Base-by-base conservation (phyloP, 176 grass and related monocot genomes). In the Themeda triandra region DNA sequence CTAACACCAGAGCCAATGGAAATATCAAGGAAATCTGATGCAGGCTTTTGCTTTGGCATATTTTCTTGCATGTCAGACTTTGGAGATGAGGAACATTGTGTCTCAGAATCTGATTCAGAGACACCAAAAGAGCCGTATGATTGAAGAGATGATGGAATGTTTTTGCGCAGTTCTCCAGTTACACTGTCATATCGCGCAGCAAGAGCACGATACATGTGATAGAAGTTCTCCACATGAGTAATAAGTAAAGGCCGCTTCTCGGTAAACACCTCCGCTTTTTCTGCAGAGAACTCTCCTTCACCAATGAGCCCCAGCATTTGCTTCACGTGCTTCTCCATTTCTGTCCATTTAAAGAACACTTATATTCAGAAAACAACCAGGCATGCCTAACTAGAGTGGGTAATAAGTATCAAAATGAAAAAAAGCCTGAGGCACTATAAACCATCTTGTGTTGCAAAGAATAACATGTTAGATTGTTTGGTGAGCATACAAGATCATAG, bases 261-360 rank as follows among this genome's bases (percentile, higher is more conserved):
- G 35, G 88, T 84, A 75, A 89, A 91, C 75, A 71, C 79, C 69
- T 92, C 93, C 37, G 91, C 91, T 39, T 94, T 98, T 84, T 95
- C 91, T 71, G 86, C 85, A 92, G 91, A 90, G 12, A 85, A 92
- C 75, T 92, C 96, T 7, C 83, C 91, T 77, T 89, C 93, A 75
- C 90, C 86, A 42, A 95, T 87, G 36, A 92, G 62, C 68, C 56
- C 84, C 73, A 98, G 46, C 86, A 89, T 92, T 74, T 98, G 87
- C 83, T 93, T 92, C 53, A 95, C 88, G 85, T 90, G 86, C 53
- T 85, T 93, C 76, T 98, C 96, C 89, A 98, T 95, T 60, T 92
- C 93, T 98, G 80, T 73, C 77, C 45, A 86, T 58, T 85, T 59
- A 76, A 31, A 77, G 85, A 75, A 70, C 9, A 83, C 14, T 80